Base-by-base conservation (phyloP, 352 stramenopile genomes). In the Globisporangium ultimum region DNA sequence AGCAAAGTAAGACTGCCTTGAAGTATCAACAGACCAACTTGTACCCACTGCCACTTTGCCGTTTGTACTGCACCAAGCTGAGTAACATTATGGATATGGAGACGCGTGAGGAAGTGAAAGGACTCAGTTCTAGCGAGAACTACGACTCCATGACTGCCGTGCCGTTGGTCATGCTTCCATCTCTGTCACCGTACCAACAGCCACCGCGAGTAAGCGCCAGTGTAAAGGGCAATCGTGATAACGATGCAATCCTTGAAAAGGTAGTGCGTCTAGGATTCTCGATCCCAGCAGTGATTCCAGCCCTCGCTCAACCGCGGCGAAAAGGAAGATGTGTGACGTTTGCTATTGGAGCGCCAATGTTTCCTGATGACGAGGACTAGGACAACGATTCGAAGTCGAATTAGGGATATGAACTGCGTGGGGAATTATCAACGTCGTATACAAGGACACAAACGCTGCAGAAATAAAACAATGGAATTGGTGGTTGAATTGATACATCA, bases 361-460 rank as follows among this genome's bases (percentile, higher is more conserved):
- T 78, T 54, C 48, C 54, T 10, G 45, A 59, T 3, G 67, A 75
- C n/a, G 63, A 74, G 12, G 60, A 68, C 14, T 53, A 67, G 22
- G 46, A 53, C 11, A 24, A 56, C 4, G 21, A 55, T 21, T n/a
- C n/a, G n/a, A n/a, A n/a, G n/a, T n/a, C n/a, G n/a, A n/a, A n/a
- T n/a, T n/a, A n/a, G n/a, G n/a, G n/a, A n/a, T n/a, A n/a, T n/a
- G n/a, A n/a, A n/a, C n/a, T n/a, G n/a, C n/a, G n/a, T n/a, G n/a
- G n/a, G n/a, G n/a, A n/a, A n/a, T n/a, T n/a, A n/a, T n/a, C n/a
- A n/a, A n/a, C n/a, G n/a, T n/a, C n/a, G n/a, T n/a, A n/a, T n/a
- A n/a, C n/a, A n/a, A n/a, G n/a, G n/a, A n/a, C n/a, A n/a, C n/a
- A n/a, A n/a, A n/a, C n/a, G n/a, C n/a, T n/a, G n/a, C n/a, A n/a